Evolutionary conservation across 345 rosid genomes (phyloP), one percentile per base, ranked within the genome.

Genomic region (Populus simonii): DNA sequence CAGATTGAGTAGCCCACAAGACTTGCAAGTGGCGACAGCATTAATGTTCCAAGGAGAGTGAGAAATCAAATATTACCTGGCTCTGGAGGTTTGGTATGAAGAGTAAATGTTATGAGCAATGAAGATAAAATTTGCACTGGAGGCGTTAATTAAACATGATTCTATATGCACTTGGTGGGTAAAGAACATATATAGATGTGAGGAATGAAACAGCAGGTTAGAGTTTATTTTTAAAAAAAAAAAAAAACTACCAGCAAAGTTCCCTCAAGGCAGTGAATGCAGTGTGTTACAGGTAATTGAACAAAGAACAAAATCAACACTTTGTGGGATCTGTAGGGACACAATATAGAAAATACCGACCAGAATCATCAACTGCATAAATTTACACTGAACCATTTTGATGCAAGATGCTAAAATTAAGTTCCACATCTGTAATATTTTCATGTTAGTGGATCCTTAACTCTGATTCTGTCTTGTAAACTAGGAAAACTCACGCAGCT

Each of bases 191-290:
- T 31, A 31, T 55, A 55, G 61, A 0, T 55, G 25, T 7, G 4
- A 7, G 39, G 1, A n/a, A 35, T 41, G 11, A 55, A 55, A 55
- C 61, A 20, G 23, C 27, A 66, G 16, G 68, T 49, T 35, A 43
- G 20, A 73, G 73, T 68, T 18, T 47, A 10, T 33, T 33, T 33
- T 33, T 0, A 0, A 18, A 51, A 47, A 22, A 18, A 51, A 47
- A 22, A 4, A 33, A 61, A 51, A 59, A 84, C 55, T 87, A 93
- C 99, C 93, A 93, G 81, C 83, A 93, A 79, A 27, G 98, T 88
- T 72, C 97, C 99, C 84, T 95, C 99, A 20, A 92, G 90, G 84
- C 97, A 81, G 78, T 87, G 94, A 70, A 88, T 89, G 83, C 87
- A 83, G 3, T 97, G 93, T 33, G 93, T 85, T 76, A 89, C 86